Base-by-base conservation (phyloP, 495 filamentous ascomycete species). In the Xylaria flabelliformis region DNA sequence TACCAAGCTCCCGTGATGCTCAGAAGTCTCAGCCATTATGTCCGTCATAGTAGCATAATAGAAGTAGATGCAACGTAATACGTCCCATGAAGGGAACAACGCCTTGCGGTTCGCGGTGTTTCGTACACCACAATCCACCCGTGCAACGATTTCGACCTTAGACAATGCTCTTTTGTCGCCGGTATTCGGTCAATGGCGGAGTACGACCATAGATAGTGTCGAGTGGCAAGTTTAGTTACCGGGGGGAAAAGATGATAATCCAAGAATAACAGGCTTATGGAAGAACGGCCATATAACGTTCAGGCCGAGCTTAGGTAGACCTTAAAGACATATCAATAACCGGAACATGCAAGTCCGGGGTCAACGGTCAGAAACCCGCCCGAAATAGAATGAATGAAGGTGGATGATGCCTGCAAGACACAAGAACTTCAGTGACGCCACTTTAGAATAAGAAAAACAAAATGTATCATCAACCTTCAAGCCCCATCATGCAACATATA, bases 1-100 rank as follows among this genome's bases (percentile, higher is more conserved):
- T 56, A 88, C 78, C 73, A 88, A 75, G 73, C 79, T 84, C 36
- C 86, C 86, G 39, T 79, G 72, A 46, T 79, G 75, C 46, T 73
- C 72, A 55, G 73, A 50, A 46, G 32, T 65, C 26, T 55, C 53
- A n/a, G 41, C 26, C 63, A 50, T 58, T 17, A 51, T 44, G 19
- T 67, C 55, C 63, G 53, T 41, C 70, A 58, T 72, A 17, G 39
- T 61, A 17, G 26, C 8, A 72, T 61, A 67, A 9, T 34, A 56
- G 15, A 59, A 4, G 7, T 24, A 26, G 7, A 36, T 17, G 42
- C 1, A 41, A 67, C 4, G 15, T 48, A 56, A 19, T 39, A 21
- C 34, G 48, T 26, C 21, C 46, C n/a, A 41, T n/a, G 26, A 29
- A 24, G 61, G 1, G 32, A 71, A 48, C 32, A 26, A 41, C 50